Evolutionary conservation across 345 rosid species (phyloP).

Genomic region (Durio zibethinus): DNA sequence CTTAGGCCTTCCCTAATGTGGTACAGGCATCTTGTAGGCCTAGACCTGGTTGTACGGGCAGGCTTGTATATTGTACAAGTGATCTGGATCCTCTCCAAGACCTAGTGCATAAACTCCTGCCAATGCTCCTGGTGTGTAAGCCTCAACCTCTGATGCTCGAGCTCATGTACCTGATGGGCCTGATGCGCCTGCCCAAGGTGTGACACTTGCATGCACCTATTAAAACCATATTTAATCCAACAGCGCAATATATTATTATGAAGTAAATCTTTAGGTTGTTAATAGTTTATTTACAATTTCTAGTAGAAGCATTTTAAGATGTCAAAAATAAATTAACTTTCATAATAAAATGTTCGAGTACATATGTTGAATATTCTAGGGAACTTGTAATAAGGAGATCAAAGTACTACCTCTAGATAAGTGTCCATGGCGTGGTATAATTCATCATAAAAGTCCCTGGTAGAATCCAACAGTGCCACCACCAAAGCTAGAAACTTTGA

Average conservation of each 20-base stretch:
- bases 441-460: slow-evolving; percentile 62
- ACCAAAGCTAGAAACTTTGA: slow-evolving; percentile 67
- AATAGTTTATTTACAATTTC: neutral
- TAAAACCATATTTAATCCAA: slow-evolving; percentile 8
- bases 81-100: no score
- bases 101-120: no score
- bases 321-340: neutral
- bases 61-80: no score
- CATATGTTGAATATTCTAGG: neutral
- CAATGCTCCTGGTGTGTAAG: no score
- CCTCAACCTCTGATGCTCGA: no score
- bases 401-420: slow-evolving; percentile 68
- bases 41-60: no score
- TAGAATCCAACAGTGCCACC: slow-evolving; percentile 59
- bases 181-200: no score
- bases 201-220: slow-evolving; percentile 77
- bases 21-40: no score
- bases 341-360: neutral
- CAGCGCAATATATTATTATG: neutral
- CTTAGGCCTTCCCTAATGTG: no score
- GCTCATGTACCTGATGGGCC: no score
- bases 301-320: neutral
- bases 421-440: slow-evolving; percentile 69
- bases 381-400: neutral
- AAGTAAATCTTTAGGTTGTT: neutral